Evolutionary conservation across 1,139 yeast species (phyloP).

Genomic region (Saccharomyces hybrid): DNA sequence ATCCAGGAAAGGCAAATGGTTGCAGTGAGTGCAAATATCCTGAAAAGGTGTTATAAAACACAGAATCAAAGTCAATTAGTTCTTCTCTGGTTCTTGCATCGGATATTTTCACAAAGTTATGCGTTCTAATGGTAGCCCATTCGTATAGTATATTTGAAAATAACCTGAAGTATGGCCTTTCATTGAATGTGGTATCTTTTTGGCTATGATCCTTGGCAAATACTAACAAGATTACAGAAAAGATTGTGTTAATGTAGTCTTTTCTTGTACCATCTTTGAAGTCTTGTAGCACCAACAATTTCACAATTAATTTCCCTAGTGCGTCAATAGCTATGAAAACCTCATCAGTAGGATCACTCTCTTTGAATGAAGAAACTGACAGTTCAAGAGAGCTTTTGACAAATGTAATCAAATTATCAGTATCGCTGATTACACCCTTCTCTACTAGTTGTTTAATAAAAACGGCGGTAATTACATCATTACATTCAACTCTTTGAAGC

Average conservation of each 20-base stretch:
- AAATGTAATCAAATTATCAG: slow-evolving; percentile 57
- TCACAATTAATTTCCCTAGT: slow-evolving; percentile 64
- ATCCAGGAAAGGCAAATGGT: slow-evolving; percentile 88
- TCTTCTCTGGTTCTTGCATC: slow-evolving; percentile 30
- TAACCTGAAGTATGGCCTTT: slow-evolving; percentile 83
- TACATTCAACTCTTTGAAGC: slow-evolving; percentile 49
- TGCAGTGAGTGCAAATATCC: slow-evolving; percentile 68
- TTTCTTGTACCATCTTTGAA: slow-evolving; percentile 40
- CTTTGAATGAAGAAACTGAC: slow-evolving; percentile 64
- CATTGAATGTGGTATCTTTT: slow-evolving; percentile 58
- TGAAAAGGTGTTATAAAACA: slow-evolving; percentile 55
- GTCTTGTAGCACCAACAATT: slow-evolving; percentile 50
- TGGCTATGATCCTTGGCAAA: slow-evolving; percentile 76
- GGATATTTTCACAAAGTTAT: slow-evolving; percentile 30
- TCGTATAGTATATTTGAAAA: slow-evolving; percentile 73
- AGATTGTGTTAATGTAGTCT: slow-evolving; percentile 50
- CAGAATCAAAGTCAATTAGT: slow-evolving; percentile 36
- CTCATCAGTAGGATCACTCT: slow-evolving; percentile 60
- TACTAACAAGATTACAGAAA: slow-evolving; percentile 61
- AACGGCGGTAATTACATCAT: slow-evolving; percentile 47
- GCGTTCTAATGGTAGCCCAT: slow-evolving; percentile 44
- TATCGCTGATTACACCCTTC: slow-evolving; percentile 55
- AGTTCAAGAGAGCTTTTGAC: slow-evolving; percentile 72
- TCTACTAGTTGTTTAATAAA: slow-evolving; percentile 63
- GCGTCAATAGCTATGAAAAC: slow-evolving; percentile 76